Percentiles rank a stretch among this genome's conserved stretches.
Conservation (phyloP, 1,139 yeast genomes). For the Trichomonascaceae sp. region DNA sequence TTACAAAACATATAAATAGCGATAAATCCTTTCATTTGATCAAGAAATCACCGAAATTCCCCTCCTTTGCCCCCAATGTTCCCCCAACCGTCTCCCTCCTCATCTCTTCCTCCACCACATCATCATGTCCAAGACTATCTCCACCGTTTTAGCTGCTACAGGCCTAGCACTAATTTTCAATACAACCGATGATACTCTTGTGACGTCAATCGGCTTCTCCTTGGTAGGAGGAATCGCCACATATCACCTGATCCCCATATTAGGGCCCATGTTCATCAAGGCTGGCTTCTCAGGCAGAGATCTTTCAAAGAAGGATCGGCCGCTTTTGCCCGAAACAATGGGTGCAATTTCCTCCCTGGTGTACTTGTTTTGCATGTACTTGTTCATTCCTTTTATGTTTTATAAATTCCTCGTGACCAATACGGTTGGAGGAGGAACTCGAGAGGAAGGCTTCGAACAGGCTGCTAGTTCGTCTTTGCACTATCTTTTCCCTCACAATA, state of each 20-base stretch:
- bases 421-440: conserved; percentile 51
- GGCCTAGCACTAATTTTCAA: conserved; percentile 21
- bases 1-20: background rate
- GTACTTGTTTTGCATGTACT: conserved; percentile 72
- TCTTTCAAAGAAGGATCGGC: conserved; percentile 62
- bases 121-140: background rate
- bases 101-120: background rate
- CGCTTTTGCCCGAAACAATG: conserved; percentile 81
- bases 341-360: conserved; percentile 84
- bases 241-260: conserved; percentile 56
- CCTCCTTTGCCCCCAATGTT: background rate
- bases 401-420: conserved; percentile 65
- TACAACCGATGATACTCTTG: conserved; percentile 23
- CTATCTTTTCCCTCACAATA: conserved; percentile 68
- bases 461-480: conserved; percentile 10
- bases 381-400: conserved; percentile 84
- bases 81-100: background rate
- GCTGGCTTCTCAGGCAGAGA: conserved; percentile 85
- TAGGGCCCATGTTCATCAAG: conserved; percentile 59
- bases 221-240: conserved; percentile 60
- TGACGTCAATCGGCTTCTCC: conserved; percentile 49
- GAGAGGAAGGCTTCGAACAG: conserved; percentile 36
- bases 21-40: background rate
- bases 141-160: conserved; percentile 4
- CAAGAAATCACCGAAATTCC: background rate